phyloP scores from a whole-genome alignment of 1,284 basidiomycete species.

The Sanghuangporus weigelae region DNA sequence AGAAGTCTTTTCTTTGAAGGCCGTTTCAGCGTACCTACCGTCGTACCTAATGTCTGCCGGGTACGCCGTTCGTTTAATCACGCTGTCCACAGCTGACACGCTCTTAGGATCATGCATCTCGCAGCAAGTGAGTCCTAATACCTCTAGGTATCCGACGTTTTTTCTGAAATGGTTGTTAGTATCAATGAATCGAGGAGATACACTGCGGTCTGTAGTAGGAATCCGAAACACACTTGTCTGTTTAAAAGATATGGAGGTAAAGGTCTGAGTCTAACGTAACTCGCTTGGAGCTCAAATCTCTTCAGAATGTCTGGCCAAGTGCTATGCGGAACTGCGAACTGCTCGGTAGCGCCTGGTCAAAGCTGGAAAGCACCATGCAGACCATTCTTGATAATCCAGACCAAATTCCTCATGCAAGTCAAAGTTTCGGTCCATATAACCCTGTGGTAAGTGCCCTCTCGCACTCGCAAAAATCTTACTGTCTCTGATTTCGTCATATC shows the following conservation, averaged over 20 bases:
- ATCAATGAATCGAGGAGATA: constrained; percentile 58
- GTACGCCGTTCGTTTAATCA: constrained; percentile 31
- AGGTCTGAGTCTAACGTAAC: constrained; percentile 17
- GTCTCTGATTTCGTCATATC: not conserved
- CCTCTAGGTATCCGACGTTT: not conserved
- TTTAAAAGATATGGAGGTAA: constrained; percentile 68
- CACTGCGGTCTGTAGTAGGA: constrained; percentile 57
- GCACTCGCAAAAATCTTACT: not conserved
- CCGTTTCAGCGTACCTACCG: constrained; percentile 61
- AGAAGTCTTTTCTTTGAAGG: constrained; percentile 18
- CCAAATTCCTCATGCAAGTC: not conserved
- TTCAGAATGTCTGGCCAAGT: constrained; percentile 59
- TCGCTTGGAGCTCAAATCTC: not conserved
- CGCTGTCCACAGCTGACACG: constrained; percentile 15
- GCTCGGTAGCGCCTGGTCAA: constrained; percentile 62
- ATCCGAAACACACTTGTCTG: constrained; percentile 63
- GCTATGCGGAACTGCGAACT: constrained; percentile 67
- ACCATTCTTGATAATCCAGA: not conserved
- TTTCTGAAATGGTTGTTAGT: constrained; percentile 36
- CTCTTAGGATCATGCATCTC: constrained; percentile 73
- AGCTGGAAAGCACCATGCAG: constrained; percentile 38
- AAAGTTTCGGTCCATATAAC: not conserved
- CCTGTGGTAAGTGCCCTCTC: not conserved
- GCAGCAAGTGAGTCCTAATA: constrained; percentile 50
- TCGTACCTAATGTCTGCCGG: constrained; percentile 74